phyloP scores from a whole-genome alignment of 495 filamentous ascomycete species.

The Penicillium pulvis region DNA sequence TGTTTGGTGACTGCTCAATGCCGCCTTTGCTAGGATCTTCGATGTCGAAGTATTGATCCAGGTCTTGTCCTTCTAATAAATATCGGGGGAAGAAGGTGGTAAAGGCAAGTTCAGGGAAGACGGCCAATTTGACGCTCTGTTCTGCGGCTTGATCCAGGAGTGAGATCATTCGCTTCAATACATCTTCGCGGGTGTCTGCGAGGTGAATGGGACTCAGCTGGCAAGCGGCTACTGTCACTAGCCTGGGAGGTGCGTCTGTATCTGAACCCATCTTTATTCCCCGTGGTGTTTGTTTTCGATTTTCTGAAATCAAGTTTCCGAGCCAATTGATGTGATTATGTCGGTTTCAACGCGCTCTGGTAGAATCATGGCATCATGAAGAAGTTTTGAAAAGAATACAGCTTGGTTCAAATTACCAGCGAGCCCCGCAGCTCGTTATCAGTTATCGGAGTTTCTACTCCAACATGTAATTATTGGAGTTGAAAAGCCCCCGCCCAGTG shows the following conservation, averaged over 20 bases:
- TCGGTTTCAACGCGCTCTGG: neutral
- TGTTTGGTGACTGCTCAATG: slow-evolving; percentile 34
- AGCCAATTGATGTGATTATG: neutral
- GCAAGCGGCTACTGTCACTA: slow-evolving; percentile 39
- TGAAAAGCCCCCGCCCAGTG: neutral
- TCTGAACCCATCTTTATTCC: neutral
- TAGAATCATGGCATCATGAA: neutral
- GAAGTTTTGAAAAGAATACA: too few relatives aligned
- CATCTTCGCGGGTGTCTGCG: slow-evolving; percentile 33
- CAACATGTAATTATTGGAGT: neutral
- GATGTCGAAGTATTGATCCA: slow-evolving; percentile 49
- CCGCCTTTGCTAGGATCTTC: slow-evolving; percentile 26
- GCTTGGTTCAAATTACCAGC: neutral
- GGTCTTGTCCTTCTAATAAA: slow-evolving; percentile 33
- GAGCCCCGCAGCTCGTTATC: neutral
- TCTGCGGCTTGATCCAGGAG: slow-evolving; percentile 40
- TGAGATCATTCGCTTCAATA: slow-evolving; percentile 41
- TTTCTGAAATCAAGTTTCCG: neutral
- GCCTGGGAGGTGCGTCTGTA: neutral
- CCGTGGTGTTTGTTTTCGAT: neutral
- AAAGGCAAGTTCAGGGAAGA: slow-evolving; percentile 51
- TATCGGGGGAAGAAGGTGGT: slow-evolving; percentile 55
- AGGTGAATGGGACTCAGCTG: slow-evolving; percentile 45
- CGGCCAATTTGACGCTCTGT: slow-evolving; percentile 42
- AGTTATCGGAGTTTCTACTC: neutral